phyloP scores from a whole-genome alignment of 305 asterid species.

The Solanum chacoense region DNA sequence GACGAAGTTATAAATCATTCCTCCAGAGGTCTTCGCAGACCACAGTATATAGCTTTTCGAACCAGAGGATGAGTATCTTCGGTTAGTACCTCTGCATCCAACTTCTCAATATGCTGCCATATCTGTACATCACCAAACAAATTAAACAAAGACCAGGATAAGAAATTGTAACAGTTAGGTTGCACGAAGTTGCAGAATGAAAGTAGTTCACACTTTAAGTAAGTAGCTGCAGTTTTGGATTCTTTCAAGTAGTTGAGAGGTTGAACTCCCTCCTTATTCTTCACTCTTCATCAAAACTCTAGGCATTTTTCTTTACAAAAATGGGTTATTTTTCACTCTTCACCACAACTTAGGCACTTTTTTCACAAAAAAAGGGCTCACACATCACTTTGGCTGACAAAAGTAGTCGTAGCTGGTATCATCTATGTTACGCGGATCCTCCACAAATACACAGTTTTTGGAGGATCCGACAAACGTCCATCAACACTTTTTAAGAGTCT shows the following conservation, averaged over 20 bases:
- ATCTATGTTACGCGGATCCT: background rate
- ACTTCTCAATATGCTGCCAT: conserved; percentile 69
- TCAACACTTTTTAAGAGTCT: background rate
- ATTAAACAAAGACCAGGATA: background rate
- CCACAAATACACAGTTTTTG: background rate
- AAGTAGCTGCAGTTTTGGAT: background rate
- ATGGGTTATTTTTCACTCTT: background rate
- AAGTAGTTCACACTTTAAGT: background rate
- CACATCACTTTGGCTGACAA: background rate
- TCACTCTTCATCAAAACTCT: background rate
- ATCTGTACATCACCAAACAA: conserved; percentile 37
- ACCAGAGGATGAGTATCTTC: conserved; percentile 77
- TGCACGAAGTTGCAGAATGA: background rate
- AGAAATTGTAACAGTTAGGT: background rate
- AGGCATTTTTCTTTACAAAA: background rate
- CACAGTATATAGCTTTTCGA: conserved; percentile 62
- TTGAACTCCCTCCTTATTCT: background rate
- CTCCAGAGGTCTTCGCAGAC: conserved; percentile 47
- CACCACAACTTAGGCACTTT: background rate
- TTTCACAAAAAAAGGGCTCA: background rate
- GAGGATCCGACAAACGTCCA: background rate
- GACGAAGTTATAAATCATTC: conserved; percentile 16
- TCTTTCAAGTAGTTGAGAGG: background rate
- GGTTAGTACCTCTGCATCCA: conserved; percentile 68
- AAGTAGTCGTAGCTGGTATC: background rate